phyloP scores from a whole-genome alignment of 352 stramenopile species.

The Aphanomyces stellatus region DNA sequence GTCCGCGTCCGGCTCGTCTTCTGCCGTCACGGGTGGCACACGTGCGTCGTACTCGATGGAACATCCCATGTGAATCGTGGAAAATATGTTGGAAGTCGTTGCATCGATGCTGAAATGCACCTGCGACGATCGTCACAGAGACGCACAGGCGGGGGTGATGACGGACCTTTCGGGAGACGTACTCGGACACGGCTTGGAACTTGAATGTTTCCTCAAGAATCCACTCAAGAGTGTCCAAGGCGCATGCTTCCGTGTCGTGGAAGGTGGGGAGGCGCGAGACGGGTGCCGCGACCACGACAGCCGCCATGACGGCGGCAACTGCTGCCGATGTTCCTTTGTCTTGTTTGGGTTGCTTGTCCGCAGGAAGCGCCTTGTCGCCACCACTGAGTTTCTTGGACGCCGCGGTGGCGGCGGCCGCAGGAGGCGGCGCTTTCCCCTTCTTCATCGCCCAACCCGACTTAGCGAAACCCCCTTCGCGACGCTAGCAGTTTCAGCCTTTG shows the following conservation, averaged over 20 bases:
- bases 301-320: neutral
- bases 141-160: neutral
- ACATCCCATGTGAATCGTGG: conserved; percentile 14
- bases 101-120: neutral
- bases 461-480: too few species aligned
- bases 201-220: neutral
- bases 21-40: neutral
- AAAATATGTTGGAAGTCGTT: neutral
- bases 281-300: neutral
- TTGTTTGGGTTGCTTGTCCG: neutral
- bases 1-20: neutral
- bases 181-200: neutral
- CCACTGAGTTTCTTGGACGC: neutral
- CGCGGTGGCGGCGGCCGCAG: too few species aligned
- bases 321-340: neutral
- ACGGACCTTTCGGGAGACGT: neutral
- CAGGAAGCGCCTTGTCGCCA: neutral
- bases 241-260: neutral
- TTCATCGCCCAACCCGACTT: too few species aligned
- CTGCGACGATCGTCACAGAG: neutral
- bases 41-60: conserved; percentile 5
- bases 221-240: neutral
- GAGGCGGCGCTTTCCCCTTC: too few species aligned
- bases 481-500: neutral
- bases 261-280: neutral